Evolutionary conservation across 768 basidiomycete genomes (phyloP).

Genomic region (button mushroom (Agaricus bisporus)): DNA sequence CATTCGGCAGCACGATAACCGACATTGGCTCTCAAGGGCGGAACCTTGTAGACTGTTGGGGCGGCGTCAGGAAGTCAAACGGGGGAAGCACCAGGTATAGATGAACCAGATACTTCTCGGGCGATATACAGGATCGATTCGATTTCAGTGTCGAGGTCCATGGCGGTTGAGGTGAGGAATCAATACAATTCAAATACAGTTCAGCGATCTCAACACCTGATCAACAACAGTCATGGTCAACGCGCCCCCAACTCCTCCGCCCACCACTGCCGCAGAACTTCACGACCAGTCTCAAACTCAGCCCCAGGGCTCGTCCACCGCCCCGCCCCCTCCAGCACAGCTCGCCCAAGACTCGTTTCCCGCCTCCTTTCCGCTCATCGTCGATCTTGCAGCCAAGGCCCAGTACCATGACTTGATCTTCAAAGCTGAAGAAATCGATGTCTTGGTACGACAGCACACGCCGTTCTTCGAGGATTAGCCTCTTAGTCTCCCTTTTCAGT

Average conservation of each 20-base stretch:
- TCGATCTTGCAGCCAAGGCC: conserved; percentile 36
- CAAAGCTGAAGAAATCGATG: conserved; percentile 45
- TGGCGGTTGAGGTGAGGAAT: conserved; percentile 19
- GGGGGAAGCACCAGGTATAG: conserved; percentile 1
- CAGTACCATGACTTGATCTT: conserved; percentile 37
- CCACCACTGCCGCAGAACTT: conserved; percentile 49
- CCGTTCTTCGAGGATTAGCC: background rate
- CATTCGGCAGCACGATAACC: conserved; percentile 91
- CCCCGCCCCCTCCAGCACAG: conserved; percentile 7
- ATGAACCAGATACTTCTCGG: conserved; percentile 83
- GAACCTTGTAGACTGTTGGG: conserved; percentile 82
- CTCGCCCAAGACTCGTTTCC: conserved; percentile 33
- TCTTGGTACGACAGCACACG: conserved; percentile 37
- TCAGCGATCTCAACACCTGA: too few relatives aligned
- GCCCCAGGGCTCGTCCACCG: conserved; percentile 23
- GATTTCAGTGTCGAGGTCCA: conserved; percentile 72
- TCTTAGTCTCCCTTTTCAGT: conserved; percentile 1
- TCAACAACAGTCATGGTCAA: conserved; percentile 37
- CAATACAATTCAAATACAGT: too few relatives aligned
- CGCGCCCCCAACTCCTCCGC: conserved; percentile 60
- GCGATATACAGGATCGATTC: conserved; percentile 87
- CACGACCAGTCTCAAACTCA: conserved; percentile 32
- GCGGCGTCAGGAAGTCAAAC: conserved; percentile 3
- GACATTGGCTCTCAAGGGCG: conserved; percentile 78
- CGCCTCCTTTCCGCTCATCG: conserved; percentile 36